Conservation (phyloP, 495 filamentous ascomycete genomes). For the Aspergillus sclerotioniger region DNA sequence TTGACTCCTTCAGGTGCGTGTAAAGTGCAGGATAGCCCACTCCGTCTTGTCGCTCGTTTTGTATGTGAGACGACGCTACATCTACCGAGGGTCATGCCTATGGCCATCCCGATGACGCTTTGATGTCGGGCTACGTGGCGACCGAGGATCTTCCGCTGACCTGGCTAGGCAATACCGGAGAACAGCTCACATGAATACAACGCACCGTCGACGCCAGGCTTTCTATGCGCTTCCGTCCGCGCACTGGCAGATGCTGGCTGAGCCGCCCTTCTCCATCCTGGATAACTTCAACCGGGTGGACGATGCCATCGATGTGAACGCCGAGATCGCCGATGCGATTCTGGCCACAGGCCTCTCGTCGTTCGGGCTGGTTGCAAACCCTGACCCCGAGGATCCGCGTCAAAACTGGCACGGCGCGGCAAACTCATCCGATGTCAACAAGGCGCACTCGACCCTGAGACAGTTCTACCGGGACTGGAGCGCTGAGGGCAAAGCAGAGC, state of each 20-base stretch:
- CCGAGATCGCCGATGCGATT: constrained; percentile 77
- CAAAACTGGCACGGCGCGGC: constrained; percentile 64
- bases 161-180: constrained; percentile 73
- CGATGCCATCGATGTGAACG: constrained; percentile 84
- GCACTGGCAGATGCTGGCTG: constrained; percentile 78
- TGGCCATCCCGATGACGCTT: not conserved
- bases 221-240: constrained; percentile 86
- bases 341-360: constrained; percentile 61
- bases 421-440: constrained; percentile 73
- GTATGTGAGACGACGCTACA: not conserved
- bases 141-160: constrained; percentile 1
- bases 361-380: constrained; percentile 52
- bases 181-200: constrained; percentile 78
- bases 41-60: not conserved
- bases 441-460: constrained; percentile 82
- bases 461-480: constrained; percentile 98
- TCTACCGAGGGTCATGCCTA: not conserved
- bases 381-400: constrained; percentile 31
- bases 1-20: constrained; percentile 85
- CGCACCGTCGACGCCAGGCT: constrained; percentile 80
- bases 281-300: constrained; percentile 75
- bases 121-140: not conserved
- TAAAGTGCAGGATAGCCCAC: not conserved
- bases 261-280: constrained; percentile 77
- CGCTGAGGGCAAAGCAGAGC: constrained; percentile 68